phyloP scores from a whole-genome alignment of 495 filamentous ascomycete species.

The Bryoglossum gracile region DNA sequence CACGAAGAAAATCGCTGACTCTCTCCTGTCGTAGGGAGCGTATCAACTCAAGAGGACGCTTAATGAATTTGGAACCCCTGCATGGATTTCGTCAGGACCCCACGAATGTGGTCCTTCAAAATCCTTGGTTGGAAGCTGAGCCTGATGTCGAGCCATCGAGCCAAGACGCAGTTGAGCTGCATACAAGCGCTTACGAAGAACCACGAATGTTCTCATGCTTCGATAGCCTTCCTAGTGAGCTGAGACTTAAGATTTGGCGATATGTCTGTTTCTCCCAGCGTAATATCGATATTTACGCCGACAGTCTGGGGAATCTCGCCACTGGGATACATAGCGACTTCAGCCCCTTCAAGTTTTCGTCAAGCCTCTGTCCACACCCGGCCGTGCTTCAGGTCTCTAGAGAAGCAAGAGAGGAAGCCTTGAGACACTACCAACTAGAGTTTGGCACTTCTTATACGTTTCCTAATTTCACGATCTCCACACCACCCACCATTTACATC shows the following conservation, averaged over 20 bases:
- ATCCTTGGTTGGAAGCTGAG: too few relatives aligned
- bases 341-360: background rate
- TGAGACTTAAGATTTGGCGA: constrained; percentile 4
- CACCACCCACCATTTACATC: constrained; percentile 4
- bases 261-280: background rate
- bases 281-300: background rate
- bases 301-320: background rate
- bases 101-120: too few relatives aligned
- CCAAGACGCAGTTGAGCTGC: background rate
- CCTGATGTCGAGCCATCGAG: background rate
- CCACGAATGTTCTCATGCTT: background rate
- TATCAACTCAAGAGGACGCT: too few relatives aligned
- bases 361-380: background rate
- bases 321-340: background rate
- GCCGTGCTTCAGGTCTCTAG: background rate
- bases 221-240: background rate
- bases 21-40: too few relatives aligned
- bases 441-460: background rate
- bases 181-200: background rate
- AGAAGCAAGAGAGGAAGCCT: constrained; percentile 1
- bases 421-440: constrained; percentile 4
- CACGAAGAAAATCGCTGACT: too few relatives aligned
- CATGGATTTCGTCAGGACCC: too few relatives aligned
- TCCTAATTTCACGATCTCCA: background rate
- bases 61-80: too few relatives aligned